phyloP scores from a whole-genome alignment of 192 early-diverging fungal species.

The Coemansia sp. region DNA sequence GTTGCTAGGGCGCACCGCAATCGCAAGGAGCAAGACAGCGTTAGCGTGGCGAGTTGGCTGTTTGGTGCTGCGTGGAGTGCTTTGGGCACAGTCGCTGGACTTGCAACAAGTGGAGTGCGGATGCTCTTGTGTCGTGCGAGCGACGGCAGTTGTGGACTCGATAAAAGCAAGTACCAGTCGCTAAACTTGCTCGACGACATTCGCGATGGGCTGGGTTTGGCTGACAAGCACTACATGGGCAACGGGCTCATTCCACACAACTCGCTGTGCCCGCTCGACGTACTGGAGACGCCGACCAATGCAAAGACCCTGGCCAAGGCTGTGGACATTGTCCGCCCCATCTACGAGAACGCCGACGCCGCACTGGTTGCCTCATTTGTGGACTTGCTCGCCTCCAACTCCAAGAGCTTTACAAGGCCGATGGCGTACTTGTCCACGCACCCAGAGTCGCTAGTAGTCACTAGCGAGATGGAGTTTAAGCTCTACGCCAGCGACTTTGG shows the following conservation, averaged over 20 bases:
- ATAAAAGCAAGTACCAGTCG: conserved; percentile 20
- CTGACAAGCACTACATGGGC: conserved; percentile 38
- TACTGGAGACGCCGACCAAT: conserved; percentile 28
- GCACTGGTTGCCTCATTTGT: conserved; percentile 40
- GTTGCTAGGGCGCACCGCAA: conserved; percentile 39
- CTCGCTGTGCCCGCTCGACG: conserved; percentile 21
- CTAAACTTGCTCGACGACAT: conserved; percentile 39
- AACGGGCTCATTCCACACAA: conserved; percentile 47
- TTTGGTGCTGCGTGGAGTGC: neutral
- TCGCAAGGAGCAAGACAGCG: conserved; percentile 8
- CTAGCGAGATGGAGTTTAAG: conserved; percentile 45
- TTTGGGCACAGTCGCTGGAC: neutral
- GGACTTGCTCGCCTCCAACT: conserved; percentile 29
- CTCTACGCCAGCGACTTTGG: conserved; percentile 49
- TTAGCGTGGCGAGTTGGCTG: neutral
- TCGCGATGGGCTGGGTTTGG: conserved; percentile 32
- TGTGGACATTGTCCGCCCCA: conserved; percentile 4
- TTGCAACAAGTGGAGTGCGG: neutral
- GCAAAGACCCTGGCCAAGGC: conserved; percentile 18
- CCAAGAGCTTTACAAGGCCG: conserved; percentile 42
- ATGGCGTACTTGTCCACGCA: conserved; percentile 34
- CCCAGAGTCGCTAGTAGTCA: conserved; percentile 34
- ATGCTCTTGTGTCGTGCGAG: neutral
- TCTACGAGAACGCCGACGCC: conserved; percentile 32
- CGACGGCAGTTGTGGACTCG: neutral